Evolutionary conservation across 257 asterid species (phyloP).

Genomic region (Nicotiana otophora): DNA sequence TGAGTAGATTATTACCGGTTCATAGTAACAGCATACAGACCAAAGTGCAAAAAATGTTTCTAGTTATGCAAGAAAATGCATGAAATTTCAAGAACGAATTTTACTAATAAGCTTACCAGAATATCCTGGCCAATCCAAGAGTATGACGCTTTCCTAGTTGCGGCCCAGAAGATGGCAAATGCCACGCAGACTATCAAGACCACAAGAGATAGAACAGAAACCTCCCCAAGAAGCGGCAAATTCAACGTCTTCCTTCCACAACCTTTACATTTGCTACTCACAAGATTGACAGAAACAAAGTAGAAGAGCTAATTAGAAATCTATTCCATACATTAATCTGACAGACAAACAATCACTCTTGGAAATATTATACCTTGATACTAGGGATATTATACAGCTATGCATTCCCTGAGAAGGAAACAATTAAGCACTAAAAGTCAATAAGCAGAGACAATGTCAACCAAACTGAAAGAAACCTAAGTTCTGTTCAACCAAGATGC

Average conservation of each 20-base stretch:
- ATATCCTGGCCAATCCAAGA: constrained; percentile 98
- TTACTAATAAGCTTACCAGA: constrained; percentile 56
- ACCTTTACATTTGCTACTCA: constrained; percentile 72
- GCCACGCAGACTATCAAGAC: constrained; percentile 64
- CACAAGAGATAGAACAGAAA: constrained; percentile 63
- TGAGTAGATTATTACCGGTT: constrained; percentile 2
- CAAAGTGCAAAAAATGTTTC: neutral
- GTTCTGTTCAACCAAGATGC: neutral
- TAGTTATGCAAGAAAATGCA: constrained; percentile 2
- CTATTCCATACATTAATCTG: neutral
- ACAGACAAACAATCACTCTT: neutral
- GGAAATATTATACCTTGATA: constrained; percentile 47
- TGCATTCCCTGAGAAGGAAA: constrained; percentile 86
- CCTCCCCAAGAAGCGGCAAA: constrained; percentile 75
- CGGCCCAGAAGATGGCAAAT: constrained; percentile 85
- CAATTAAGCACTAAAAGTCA: neutral
- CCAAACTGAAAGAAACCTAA: neutral
- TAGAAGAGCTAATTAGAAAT: neutral
- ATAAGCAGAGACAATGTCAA: neutral
- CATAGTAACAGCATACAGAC: neutral
- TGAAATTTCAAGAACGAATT: neutral
- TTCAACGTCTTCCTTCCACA: constrained; percentile 56
- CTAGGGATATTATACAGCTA: constrained; percentile 72
- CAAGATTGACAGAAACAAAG: constrained; percentile 10
- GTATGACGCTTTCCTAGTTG: constrained; percentile 73